Evolutionary conservation across 306 rosid genomes (phyloP).

Genomic region (Glycine tomentella): DNA sequence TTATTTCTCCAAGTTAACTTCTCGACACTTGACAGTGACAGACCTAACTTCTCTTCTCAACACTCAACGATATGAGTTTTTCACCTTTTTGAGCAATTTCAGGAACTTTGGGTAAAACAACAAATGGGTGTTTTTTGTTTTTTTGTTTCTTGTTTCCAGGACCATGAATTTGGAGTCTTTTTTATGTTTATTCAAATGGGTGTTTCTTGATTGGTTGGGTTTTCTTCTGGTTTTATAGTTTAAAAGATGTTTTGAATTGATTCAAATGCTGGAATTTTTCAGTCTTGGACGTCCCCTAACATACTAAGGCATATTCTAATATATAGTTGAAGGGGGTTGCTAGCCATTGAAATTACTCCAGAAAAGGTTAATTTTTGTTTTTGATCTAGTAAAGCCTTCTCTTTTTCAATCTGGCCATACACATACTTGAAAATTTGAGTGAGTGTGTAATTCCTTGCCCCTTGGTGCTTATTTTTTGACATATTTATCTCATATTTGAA

Average conservation of each 20-base stretch:
- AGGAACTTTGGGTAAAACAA: too few relatives aligned
- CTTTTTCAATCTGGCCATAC: constrained; percentile 91
- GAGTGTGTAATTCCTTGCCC: constrained; percentile 88
- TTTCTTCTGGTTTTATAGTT: background rate
- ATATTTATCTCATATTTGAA: constrained; percentile 88
- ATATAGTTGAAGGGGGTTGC: too few relatives aligned
- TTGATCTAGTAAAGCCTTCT: constrained; percentile 87
- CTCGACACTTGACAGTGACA: too few relatives aligned
- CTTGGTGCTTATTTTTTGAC: constrained; percentile 85
- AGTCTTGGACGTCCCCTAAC: too few relatives aligned
- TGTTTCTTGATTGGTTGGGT: background rate
- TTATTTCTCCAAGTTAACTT: too few relatives aligned
- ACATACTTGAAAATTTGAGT: constrained; percentile 96
- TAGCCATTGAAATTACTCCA: constrained; percentile 91
- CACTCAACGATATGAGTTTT: too few relatives aligned
- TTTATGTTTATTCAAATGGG: background rate
- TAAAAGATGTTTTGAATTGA: too few relatives aligned
- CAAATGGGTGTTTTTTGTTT: background rate
- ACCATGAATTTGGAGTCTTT: background rate
- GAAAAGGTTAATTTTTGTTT: constrained; percentile 85
- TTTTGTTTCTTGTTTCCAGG: background rate
- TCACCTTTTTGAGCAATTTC: too few relatives aligned
- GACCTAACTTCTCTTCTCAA: too few relatives aligned
- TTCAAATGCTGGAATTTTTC: too few relatives aligned
- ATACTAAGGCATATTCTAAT: too few relatives aligned